These are phyloP conservation scores for Vairimorpha ceranae DNA, from an alignment of 371 early-diverging fungal species.

Conservation along the genomic window DNA sequence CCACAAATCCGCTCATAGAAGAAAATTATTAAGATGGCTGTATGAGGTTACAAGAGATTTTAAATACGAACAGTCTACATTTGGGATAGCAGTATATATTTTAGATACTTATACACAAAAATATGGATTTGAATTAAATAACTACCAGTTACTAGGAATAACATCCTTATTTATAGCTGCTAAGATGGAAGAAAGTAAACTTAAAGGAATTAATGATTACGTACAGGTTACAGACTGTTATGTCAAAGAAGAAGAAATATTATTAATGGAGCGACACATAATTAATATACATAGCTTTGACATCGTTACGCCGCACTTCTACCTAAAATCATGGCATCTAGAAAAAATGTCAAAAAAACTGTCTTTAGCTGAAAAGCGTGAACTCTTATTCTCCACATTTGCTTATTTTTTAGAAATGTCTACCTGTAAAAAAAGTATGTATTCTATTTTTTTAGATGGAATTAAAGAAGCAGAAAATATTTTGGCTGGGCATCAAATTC, in stretches of 20 bases:
- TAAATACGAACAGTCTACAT: slow-evolving; percentile 44
- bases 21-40: slow-evolving; percentile 58
- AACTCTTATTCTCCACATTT: slow-evolving; percentile 31
- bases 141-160: slow-evolving; percentile 59
- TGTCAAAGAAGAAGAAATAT: slow-evolving; percentile 46
- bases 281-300: slow-evolving; percentile 34
- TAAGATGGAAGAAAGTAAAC: slow-evolving; percentile 49
- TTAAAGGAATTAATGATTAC: slow-evolving; percentile 31
- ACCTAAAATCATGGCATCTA: slow-evolving; percentile 8
- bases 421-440: slow-evolving; percentile 17
- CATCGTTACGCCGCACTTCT: slow-evolving; percentile 23
- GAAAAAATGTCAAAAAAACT: slow-evolving; percentile 2
- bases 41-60: slow-evolving; percentile 60
- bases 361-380: slow-evolving; percentile 2
- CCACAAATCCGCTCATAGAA: slow-evolving; percentile 51
- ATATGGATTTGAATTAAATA: slow-evolving; percentile 14
- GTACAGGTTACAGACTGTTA: slow-evolving; percentile 54
- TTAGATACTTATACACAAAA: slow-evolving; percentile 52
- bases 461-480: slow-evolving; percentile 18
- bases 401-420: slow-evolving; percentile 30
- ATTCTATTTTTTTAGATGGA: slow-evolving; percentile 23
- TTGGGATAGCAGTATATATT: slow-evolving; percentile 45
- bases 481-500: not conserved
- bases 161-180: slow-evolving; percentile 54
- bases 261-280: slow-evolving; percentile 53